Evolutionary conservation across 768 basidiomycete species (phyloP), one percentile per base, ranked within the genome.

Genomic region (Lentinula lateritia): DNA sequence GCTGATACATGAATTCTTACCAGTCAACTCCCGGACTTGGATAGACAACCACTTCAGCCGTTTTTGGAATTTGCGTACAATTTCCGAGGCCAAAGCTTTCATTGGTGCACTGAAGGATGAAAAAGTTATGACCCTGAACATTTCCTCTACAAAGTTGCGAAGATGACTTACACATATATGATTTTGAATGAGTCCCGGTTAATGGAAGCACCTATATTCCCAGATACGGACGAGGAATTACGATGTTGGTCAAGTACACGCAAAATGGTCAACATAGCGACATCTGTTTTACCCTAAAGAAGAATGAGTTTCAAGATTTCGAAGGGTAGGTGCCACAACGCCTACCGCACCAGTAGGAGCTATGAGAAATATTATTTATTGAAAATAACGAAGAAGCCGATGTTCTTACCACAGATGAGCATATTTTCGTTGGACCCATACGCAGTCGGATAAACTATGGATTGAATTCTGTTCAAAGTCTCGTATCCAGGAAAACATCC

Each of bases 281-380:
- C 90, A 73, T 99, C 97, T 0, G 97, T 99, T 92, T 99, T 99
- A 74, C 97, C 97, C 94, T 95, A 66, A 20, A 2, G 5, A 18
- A 48, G 18, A 23, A 20, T 9, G 16, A 23, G n/a, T 16, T 20
- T 18, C 5, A 8, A 0, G 12, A 7, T 8, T 20, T 20, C 7
- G 3, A 9, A 23, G 20, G 46, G 3, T 48, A 48, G 12, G 18
- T 23, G 46, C 18, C 18, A 23, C 12, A 56, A 2, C 18, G 74
- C 90, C 75, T 67, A 96, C 95, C 66, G 97, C 96, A 80, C 97
- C 97, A 64, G 97, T 99, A 0, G 97, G 97, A 69, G 97, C 95
- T 96, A 67, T 39, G 63, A 28, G 39, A 52, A 42, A 52, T 39
- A 52, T 23, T 23, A 23, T 41, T 2, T 34, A 16, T 23, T 39